Evolutionary conservation across 768 basidiomycete species (phyloP).

Genomic region (button mushroom (Agaricus bisporus)): DNA sequence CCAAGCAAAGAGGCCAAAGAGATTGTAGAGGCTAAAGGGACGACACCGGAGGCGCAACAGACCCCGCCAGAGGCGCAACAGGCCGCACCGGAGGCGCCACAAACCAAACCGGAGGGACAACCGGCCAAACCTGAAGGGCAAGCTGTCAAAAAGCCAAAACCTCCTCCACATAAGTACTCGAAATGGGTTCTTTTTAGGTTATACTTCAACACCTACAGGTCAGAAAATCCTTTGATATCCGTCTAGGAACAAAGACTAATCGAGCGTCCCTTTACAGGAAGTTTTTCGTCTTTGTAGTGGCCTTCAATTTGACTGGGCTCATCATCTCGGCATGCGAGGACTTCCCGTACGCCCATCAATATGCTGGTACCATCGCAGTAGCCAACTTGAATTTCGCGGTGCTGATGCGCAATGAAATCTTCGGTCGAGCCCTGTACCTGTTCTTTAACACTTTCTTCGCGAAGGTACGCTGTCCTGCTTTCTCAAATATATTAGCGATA

Average conservation of each 20-base stretch:
- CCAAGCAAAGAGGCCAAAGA: slow-evolving; percentile 26
- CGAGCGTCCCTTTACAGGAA: slow-evolving; percentile 37
- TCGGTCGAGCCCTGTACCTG: slow-evolving; percentile 62
- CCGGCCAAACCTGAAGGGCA: no score
- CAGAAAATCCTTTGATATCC: slow-evolving; percentile 10
- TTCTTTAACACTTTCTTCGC: slow-evolving; percentile 66
- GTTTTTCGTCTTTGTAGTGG: slow-evolving; percentile 59
- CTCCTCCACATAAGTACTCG: slow-evolving; percentile 41
- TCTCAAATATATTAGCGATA: background rate
- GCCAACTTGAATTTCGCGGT: slow-evolving; percentile 70
- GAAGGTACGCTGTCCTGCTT: slow-evolving; percentile 38
- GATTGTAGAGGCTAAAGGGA: slow-evolving; percentile 19
- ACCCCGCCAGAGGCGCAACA: no score
- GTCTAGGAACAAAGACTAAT: background rate
- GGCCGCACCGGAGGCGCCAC: no score
- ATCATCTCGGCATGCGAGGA: slow-evolving; percentile 57
- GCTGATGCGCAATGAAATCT: slow-evolving; percentile 73
- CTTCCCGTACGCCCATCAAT: slow-evolving; percentile 56
- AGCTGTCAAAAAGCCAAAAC: slow-evolving; percentile 13
- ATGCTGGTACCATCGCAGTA: slow-evolving; percentile 60
- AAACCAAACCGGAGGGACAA: no score
- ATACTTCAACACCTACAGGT: slow-evolving; percentile 76
- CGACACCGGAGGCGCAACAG: no score
- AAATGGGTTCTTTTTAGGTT: slow-evolving; percentile 53
- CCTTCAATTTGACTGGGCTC: slow-evolving; percentile 57